phyloP scores from a whole-genome alignment of 441 rosid genomes.

The Corymbia calophylla region DNA sequence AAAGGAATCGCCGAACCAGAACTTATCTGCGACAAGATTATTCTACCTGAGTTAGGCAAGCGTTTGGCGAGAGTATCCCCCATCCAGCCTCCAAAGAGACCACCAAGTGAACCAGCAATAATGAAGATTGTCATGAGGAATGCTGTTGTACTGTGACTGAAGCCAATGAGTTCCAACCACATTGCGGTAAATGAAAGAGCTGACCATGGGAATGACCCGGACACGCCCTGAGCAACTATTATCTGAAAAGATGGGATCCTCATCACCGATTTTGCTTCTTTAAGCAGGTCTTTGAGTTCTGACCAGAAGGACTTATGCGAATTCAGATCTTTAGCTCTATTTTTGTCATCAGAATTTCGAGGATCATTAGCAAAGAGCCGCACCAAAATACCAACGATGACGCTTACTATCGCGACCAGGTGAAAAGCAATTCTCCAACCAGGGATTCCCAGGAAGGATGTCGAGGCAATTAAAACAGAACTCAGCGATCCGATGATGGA shows the following conservation, averaged over 20 bases:
- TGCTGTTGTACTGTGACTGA: slow-evolving; percentile 63
- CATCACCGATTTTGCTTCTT: slow-evolving; percentile 52
- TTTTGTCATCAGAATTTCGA: slow-evolving; percentile 28
- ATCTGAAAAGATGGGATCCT: slow-evolving; percentile 69
- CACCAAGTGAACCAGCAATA: slow-evolving; percentile 56
- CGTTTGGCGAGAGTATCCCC: slow-evolving; percentile 58
- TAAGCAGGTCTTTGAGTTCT: slow-evolving; percentile 46
- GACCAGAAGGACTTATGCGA: slow-evolving; percentile 31
- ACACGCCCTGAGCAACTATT: slow-evolving; percentile 77
- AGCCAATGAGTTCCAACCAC: slow-evolving; percentile 85
- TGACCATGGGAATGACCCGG: slow-evolving; percentile 86
- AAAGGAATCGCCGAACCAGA: slow-evolving; percentile 80
- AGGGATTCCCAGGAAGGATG: slow-evolving; percentile 58
- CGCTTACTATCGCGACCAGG: slow-evolving; percentile 61
- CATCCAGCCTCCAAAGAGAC: slow-evolving; percentile 76
- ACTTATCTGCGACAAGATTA: slow-evolving; percentile 74
- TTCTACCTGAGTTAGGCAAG: slow-evolving; percentile 69
- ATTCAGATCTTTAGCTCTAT: slow-evolving; percentile 14
- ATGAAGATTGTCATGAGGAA: slow-evolving; percentile 51
- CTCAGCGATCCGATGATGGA: slow-evolving; percentile 59
- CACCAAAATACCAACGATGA: slow-evolving; percentile 56
- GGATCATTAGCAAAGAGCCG: slow-evolving; percentile 62
- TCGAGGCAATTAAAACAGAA: slow-evolving; percentile 61
- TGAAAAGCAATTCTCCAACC: slow-evolving; percentile 88
- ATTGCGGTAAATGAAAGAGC: slow-evolving; percentile 75